These are phyloP conservation scores for Myriosclerotinia scirpicola DNA, from an alignment of 2,329 filamentous ascomycete species.

Conservation along the genomic window DNA sequence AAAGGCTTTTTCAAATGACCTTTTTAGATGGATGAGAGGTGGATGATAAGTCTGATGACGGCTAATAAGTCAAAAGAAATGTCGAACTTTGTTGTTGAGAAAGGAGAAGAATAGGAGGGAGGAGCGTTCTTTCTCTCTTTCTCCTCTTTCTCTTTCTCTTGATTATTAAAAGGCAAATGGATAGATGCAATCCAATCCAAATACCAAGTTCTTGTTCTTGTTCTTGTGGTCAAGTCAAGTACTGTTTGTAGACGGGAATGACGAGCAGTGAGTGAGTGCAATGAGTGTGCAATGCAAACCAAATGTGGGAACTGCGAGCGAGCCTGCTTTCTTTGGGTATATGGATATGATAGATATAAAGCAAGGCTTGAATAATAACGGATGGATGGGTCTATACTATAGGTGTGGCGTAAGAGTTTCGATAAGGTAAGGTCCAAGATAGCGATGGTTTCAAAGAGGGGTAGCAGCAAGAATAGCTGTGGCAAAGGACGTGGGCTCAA, in stretches of 20 bases:
- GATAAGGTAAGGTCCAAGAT: constrained; percentile 7
- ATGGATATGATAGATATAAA: too few relatives aligned
- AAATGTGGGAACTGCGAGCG: constrained; percentile 1
- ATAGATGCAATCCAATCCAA: not conserved
- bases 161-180: not conserved
- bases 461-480: not conserved
- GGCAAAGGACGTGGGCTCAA: not conserved
- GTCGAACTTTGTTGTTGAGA: not conserved
- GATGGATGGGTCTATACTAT: not conserved
- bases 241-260: not conserved
- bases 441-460: constrained; percentile 11
- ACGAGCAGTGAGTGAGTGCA: not conserved
- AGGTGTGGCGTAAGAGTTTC: constrained; percentile 3
- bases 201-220: constrained; percentile 6
- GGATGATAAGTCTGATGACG: too few relatives aligned
- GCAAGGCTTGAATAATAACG: not conserved
- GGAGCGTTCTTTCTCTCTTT: too few relatives aligned
- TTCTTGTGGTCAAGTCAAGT: not conserved
- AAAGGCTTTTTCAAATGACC: constrained; percentile 2
- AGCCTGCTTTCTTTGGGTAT: not conserved
- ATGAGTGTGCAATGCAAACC: not conserved
- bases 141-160: too few relatives aligned
- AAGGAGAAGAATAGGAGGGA: not conserved
- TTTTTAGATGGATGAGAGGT: not conserved
- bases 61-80: too few relatives aligned